A percentile compares a stretch with the other conserved stretches of the same genome.
Conservation (phyloP, 2,329 filamentous ascomycete genomes). For the Juglanconis sp. region DNA sequence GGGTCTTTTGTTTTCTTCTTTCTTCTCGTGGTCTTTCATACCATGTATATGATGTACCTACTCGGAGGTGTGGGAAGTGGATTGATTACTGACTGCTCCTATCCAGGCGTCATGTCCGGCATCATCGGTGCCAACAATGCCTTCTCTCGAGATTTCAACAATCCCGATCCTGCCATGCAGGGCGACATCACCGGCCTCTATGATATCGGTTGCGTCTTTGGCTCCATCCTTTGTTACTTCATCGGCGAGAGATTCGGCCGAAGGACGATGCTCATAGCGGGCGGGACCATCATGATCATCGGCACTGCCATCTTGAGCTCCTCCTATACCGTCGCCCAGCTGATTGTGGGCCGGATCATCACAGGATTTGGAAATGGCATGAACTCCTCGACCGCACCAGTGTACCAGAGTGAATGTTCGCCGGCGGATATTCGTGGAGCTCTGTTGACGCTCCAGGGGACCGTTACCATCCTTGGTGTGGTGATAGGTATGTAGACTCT, state of each 20-base stretch:
- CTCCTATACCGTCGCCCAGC: constrained; percentile 33
- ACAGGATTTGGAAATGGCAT: constrained; percentile 41
- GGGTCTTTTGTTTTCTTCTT: no score
- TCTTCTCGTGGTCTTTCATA: no score
- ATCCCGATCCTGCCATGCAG: constrained; percentile 34
- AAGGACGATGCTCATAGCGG: constrained; percentile 32
- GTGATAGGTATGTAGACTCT: constrained; percentile 30
- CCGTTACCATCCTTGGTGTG: constrained; percentile 43
- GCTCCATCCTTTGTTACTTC: constrained; percentile 29
- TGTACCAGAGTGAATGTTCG: constrained; percentile 33
- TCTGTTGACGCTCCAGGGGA: constrained; percentile 47
- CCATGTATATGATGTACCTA: no score
- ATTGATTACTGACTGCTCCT: neutral
- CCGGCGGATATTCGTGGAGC: constrained; percentile 42
- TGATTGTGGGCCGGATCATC: constrained; percentile 40
- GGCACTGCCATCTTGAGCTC: constrained; percentile 34
- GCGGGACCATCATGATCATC: constrained; percentile 36
- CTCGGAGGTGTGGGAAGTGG: no score
- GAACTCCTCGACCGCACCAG: constrained; percentile 38
- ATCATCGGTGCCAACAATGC: constrained; percentile 36
- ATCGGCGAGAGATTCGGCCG: constrained; percentile 35
- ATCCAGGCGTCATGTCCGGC: constrained; percentile 29
- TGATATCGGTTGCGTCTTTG: constrained; percentile 32
- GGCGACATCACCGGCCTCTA: constrained; percentile 33
- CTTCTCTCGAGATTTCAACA: constrained; percentile 35